Base-by-base conservation (phyloP, 176 grass and related monocot species). In the Eragrostis nindensis region DNA sequence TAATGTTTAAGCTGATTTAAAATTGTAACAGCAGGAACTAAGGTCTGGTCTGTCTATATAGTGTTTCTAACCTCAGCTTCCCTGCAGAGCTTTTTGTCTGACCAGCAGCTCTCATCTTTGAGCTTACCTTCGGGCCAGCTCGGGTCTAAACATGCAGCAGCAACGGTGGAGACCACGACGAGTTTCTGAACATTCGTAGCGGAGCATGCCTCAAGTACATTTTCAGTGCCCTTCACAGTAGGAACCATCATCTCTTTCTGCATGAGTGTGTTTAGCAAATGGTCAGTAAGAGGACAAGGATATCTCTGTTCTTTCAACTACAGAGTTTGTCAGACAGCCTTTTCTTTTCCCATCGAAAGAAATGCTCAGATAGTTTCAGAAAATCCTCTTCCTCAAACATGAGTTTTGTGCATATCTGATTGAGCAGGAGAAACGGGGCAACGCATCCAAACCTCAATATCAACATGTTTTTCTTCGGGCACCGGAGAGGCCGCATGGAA, bases 401-500 rank as follows among this genome's bases (percentile, higher is more conserved):
- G n/a, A n/a, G n/a, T n/a, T n/a, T n/a, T n/a, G n/a, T n/a, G n/a
- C n/a, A n/a, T n/a, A n/a, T n/a, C n/a, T n/a, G n/a, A n/a, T n/a
- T n/a, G n/a, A n/a, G n/a, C n/a, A n/a, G n/a, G n/a, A 36, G 4
- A 1, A 36, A 36, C n/a, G n/a, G 4, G 4, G 32, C 32, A 36
- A 36, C 32, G 4, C 4, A 36, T 36, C n/a, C 2, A 36, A 36
- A 36, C 32, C n/a, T n/a, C n/a, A n/a, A n/a, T 36, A 36, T 36
- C 32, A 36, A 36, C 32, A 36, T 36, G 43, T 54, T 65, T 70
- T 1, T 59, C 39, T 5, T 29, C 38, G 4, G 82, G 86, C 38
- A 96, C 85, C 7, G 93, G 93, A 76, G 77, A 78, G 8, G 93
- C 87, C 8, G 73, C 11, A 40, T 92, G 93, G 83, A 96, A 90